These are phyloP conservation scores for Cercospora canescens DNA, from an alignment of 2,329 filamentous ascomycete species.

Conservation along the genomic window DNA sequence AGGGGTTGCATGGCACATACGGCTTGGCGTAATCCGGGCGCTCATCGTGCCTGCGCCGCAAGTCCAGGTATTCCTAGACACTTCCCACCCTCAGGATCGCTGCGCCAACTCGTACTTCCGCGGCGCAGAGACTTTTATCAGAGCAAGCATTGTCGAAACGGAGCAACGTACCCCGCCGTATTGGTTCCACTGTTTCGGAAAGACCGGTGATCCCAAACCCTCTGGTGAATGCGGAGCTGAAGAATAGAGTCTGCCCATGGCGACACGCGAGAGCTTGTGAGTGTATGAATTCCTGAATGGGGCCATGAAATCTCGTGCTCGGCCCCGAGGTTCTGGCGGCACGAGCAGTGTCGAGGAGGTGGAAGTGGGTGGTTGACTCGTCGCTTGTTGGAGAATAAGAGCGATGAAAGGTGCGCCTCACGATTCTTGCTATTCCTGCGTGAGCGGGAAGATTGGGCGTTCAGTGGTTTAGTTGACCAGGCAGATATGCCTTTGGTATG, in stretches of 20 bases:
- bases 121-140: neutral
- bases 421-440: neutral
- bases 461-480: slow-evolving; percentile 8
- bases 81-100: too few relatives aligned
- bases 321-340: neutral
- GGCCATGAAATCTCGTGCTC: neutral
- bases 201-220: neutral
- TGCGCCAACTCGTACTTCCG: neutral
- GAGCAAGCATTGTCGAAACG: neutral
- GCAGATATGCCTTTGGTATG: neutral
- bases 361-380: neutral
- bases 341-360: neutral
- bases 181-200: neutral
- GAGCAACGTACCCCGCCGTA: neutral
- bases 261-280: neutral
- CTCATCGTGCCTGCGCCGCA: neutral
- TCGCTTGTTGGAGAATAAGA: neutral
- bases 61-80: neutral
- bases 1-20: neutral
- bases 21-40: neutral
- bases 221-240: neutral
- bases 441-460: neutral
- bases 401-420: neutral
- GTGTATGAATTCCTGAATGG: too few relatives aligned
- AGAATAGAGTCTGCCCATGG: neutral